phyloP scores from a whole-genome alignment of 805 yeast genomes.

The Torulaspora indica region DNA sequence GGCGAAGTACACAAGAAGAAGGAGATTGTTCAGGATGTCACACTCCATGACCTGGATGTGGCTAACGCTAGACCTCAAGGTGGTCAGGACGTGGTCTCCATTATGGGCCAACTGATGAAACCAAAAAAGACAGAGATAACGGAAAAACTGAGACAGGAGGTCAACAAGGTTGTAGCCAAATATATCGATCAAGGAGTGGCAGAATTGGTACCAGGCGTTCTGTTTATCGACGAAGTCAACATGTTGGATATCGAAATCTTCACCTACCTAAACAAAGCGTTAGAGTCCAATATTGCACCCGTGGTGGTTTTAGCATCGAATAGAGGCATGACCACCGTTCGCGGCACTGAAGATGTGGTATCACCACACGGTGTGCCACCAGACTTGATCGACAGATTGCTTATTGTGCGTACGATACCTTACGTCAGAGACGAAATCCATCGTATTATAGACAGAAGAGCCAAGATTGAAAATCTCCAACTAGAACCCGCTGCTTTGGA shows the following conservation, averaged over 20 bases:
- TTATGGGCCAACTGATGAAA: constrained; percentile 95
- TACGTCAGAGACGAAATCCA: constrained; percentile 78
- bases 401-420: constrained; percentile 89
- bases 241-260: constrained; percentile 97
- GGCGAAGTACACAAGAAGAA: constrained; percentile 98
- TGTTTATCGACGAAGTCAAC: constrained; percentile 96
- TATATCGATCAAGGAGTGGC: constrained; percentile 98
- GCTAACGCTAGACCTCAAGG: constrained; percentile 96
- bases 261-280: constrained; percentile 88
- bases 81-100: constrained; percentile 91
- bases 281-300: constrained; percentile 89
- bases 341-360: constrained; percentile 80
- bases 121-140: constrained; percentile 97
- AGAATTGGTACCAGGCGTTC: constrained; percentile 94
- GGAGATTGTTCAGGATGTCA: constrained; percentile 95
- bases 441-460: constrained; percentile 76
- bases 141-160: constrained; percentile 88
- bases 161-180: constrained; percentile 90
- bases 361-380: constrained; percentile 98
- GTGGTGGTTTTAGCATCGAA: constrained; percentile 94
- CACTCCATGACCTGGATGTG: constrained; percentile 91
- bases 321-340: constrained; percentile 84
- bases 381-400: constrained; percentile 84
- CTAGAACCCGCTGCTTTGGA: constrained; percentile 67
- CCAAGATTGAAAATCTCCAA: constrained; percentile 68